Base-by-base conservation (phyloP, 2,329 filamentous ascomycete species). In the Rhynchosporium agropyri region DNA sequence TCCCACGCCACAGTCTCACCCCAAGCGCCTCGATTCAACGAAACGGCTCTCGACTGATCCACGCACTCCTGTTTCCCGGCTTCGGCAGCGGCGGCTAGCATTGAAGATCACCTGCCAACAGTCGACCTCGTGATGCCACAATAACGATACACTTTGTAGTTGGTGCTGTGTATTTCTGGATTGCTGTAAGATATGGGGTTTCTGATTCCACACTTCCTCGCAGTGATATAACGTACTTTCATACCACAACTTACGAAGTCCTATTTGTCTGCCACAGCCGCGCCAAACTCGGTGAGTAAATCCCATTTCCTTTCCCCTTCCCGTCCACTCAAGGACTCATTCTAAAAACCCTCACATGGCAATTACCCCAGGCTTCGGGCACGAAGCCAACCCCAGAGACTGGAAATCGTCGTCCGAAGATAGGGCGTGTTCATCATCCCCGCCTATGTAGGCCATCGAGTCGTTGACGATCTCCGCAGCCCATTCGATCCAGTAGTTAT, bases 141-240 rank as follows among this genome's bases (percentile, higher is more conserved):
- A 71, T 90, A 87, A 88, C 80, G 84, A 31, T 89, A 86, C 74
- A 85, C 84, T 15, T 90, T 90, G 87, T 90, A 88, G 51, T 54
- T 40, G 9, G 51, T 54, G 10, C n/a, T n/a, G n/a, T 20, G 4
- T 40, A n/a, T 38, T 8, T 38, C 36, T 15, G 28, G 20, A 12
- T 8, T 15, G 3, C 15, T 33, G 8, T 8, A n/a, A 46, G 9
- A 46, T 10, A 36, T 10, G 33, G 6, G 9, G 33, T 36, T 36
- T 36, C 33, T 36, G 6, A 36, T 36, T 36, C 33, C 33, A 0
- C 4, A 54, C 20, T 13, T 20, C 38, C 40, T 26, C 20, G 10
- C 36, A 54, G 51, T 45, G 48, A 53, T 4, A 49, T 53, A 43
- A 31, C n/a, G 33, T 88, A 90, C 75, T 91, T 88, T 73, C 88